Evolutionary conservation across 805 yeast species (phyloP), one percentile per base, ranked within the genome.

Genomic region (Spathaspora girioi): DNA sequence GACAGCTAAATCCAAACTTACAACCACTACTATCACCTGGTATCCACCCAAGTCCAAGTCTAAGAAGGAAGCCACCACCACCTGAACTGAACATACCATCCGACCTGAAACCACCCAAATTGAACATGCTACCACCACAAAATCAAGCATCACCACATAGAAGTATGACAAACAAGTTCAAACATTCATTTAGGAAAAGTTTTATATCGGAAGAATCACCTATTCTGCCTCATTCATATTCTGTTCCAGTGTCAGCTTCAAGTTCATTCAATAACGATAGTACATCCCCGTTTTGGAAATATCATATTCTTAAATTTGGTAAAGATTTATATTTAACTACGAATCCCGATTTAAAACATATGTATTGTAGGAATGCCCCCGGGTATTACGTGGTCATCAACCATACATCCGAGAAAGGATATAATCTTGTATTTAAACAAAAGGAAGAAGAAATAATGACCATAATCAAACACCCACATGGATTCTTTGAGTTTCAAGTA

Each of bases 251-350:
- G 14, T 7, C 17, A n/a, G 14, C 18, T 7, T 4, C 40, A 3
- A n/a, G 4, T n/a, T n/a, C 44, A 5, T 23, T 14, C 44, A 42
- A 17, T 42, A 14, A 3, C 6, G n/a, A 12, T 19, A 6, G 7
- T 11, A 42, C 44, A n/a, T n/a, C n/a, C 10, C 75, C 73, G 15
- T 79, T 74, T 56, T 83, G 86, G 84, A 84, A 84, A 60, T 86
- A 85, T 59, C 91, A 86, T 60, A 68, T 84, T 5, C 61, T 82
- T 20, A 76, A 73, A 49, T 68, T 82, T 48, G 82, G 83, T 10
- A 75, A 72, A 40, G 83, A 80, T 56, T 66, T 83, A 45, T 84
- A 84, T 60, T 60, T 86, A 45, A 78, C 90, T 1, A 86, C 92
- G 0, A 86, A 83, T 57, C 91, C 91, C 0, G 83, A 82, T 19